Evolutionary conservation across 1,284 basidiomycete genomes (phyloP), one percentile per base, ranked within the genome.

Genomic region (Anthracocystis setariae): DNA sequence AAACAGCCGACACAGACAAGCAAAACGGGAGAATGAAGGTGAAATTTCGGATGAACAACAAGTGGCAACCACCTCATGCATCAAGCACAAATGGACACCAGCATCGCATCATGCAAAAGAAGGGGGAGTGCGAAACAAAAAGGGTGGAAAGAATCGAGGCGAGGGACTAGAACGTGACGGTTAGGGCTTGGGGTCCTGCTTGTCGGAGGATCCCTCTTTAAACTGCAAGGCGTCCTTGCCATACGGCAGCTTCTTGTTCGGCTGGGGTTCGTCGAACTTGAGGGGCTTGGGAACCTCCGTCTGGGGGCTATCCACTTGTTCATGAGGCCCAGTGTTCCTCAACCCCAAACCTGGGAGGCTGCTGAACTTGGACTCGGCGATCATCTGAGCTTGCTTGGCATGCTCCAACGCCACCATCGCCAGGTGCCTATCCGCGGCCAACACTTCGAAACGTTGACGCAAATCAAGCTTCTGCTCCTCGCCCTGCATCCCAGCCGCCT

Each of bases 351-450:
- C n/a, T n/a, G 29, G 5, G 7, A n/a, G 17, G 35, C 5, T 5
- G 35, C 35, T 15, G n/a, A 10, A 5, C 47, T 62, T 55, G 18
- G 46, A 50, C 52, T 62, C 59, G 35, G 27, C 7, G 8, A 62
- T 2, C 59, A 51, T 51, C 44, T 62, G 47, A 1, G 43, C 47
- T 23, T 33, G 15, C 38, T 51, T 55, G 5, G 52, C 47, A 20
- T 39, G 37, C 47, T 45, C 18, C 15, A 62, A 4, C 23, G 29
- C 47, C 24, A 46, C 8, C 13, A 7, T 33, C 1, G 63, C 51
- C 15, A 25, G n/a, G 3, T 37, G 3, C 9, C 5, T 1, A 44
- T 55, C 8, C 2, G n/a, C 2, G 3, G 46, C 25, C 20, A 58
- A 8, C 18, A 13, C 1, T 5, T 10, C 33, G 10, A 55, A 59